These are phyloP conservation scores for Aspergillus intermedius DNA, from an alignment of 2,329 filamentous ascomycete genomes.

Conservation along the genomic window DNA sequence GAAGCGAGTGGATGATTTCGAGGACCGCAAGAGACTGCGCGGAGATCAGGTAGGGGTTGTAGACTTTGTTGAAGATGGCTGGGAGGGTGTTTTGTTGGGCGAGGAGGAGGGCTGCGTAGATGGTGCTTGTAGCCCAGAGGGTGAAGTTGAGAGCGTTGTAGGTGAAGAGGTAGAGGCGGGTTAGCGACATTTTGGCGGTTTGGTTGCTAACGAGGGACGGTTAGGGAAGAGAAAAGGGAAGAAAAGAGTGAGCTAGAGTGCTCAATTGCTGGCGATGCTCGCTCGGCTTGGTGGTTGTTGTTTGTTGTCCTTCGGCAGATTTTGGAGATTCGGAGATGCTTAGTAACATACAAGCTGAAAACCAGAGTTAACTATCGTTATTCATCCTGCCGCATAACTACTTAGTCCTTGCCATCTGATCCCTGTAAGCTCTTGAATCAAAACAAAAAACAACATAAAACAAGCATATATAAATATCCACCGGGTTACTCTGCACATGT, in stretches of 20 bases:
- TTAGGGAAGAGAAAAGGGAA: background rate
- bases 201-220: background rate
- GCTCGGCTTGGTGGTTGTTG: no score
- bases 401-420: no score
- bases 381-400: no score
- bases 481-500: no score
- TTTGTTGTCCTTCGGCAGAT: no score
- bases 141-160: slow-evolving; percentile 77
- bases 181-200: slow-evolving; percentile 26
- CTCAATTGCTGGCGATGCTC: background rate
- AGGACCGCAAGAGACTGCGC: slow-evolving; percentile 78
- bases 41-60: slow-evolving; percentile 41
- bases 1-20: slow-evolving; percentile 74
- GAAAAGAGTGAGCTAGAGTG: slow-evolving; percentile 4
- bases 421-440: no score
- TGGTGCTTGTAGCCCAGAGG: slow-evolving; percentile 73
- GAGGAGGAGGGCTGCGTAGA: slow-evolving; percentile 52
- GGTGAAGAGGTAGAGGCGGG: slow-evolving; percentile 66
- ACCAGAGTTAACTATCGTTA: no score
- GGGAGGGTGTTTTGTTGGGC: slow-evolving; percentile 43
- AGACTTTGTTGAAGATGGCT: slow-evolving; percentile 42
- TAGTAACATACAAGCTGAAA: no score
- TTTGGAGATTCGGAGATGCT: no score
- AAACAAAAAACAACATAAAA: no score
- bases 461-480: no score